Conservation (phyloP, 1,284 basidiomycete genomes). For the Pyrrhoderma lamaoense region DNA sequence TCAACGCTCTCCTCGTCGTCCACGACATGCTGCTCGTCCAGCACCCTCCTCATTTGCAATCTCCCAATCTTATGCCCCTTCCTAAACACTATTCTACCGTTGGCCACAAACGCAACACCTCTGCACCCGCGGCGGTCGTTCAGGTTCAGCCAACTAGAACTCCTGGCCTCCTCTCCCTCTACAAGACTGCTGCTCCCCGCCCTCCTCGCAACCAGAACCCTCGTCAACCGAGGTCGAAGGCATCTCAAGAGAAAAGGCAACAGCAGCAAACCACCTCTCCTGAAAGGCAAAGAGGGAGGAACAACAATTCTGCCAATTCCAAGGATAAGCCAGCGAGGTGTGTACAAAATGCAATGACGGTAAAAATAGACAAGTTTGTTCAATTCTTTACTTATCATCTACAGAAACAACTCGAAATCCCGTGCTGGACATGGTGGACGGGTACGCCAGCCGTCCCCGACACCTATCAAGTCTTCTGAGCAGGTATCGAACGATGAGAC, state of each 20-base stretch:
- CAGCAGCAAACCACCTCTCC: constrained; percentile 2
- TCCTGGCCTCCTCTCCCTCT: constrained; percentile 61
- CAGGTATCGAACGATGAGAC: constrained; percentile 13
- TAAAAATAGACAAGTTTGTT: background rate
- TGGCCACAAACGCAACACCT: constrained; percentile 54
- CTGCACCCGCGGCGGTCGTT: constrained; percentile 55
- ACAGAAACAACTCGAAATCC: constrained; percentile 15
- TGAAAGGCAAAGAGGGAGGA: constrained; percentile 14
- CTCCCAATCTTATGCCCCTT: constrained; percentile 19
- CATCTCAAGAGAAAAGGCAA: constrained; percentile 3
- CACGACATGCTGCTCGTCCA: constrained; percentile 57
- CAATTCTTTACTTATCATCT: background rate
- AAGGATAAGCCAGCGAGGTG: constrained; percentile 17
- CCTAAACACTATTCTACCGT: constrained; percentile 9
- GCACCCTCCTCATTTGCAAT: constrained; percentile 39
- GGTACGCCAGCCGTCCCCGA: constrained; percentile 17
- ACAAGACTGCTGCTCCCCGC: constrained; percentile 38
- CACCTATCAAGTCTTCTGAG: constrained; percentile 13
- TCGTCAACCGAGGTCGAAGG: constrained; percentile 13
- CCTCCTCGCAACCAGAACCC: background rate
- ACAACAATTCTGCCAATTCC: constrained; percentile 1
- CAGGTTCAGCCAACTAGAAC: constrained; percentile 44
- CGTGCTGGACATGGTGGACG: constrained; percentile 19
- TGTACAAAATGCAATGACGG: background rate
- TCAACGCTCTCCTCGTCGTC: constrained; percentile 24